These are phyloP conservation scores for Fraxinus greggii DNA, from an alignment of 305 asterid genomes.

Conservation along the genomic window DNA sequence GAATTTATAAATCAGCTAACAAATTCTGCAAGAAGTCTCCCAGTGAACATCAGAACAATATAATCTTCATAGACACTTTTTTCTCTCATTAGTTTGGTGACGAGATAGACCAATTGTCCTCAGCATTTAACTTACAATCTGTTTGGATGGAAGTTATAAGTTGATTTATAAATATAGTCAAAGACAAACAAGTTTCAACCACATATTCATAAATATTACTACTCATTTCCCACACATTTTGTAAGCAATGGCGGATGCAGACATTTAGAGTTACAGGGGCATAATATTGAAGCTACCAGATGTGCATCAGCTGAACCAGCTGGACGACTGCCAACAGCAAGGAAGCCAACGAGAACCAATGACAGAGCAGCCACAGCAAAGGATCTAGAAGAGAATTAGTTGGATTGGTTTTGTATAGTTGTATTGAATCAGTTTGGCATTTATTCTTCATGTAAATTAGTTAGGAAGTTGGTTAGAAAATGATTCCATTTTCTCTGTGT, in stretches of 20 bases:
- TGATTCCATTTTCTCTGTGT: too few species aligned
- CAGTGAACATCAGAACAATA: not conserved
- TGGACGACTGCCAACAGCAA: too few species aligned
- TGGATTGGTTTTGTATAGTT: too few species aligned
- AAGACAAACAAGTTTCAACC: not conserved
- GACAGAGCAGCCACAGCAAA: too few species aligned
- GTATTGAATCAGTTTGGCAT: too few species aligned
- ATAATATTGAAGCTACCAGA: too few species aligned
- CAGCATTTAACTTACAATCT: not conserved
- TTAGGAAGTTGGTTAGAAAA: too few species aligned
- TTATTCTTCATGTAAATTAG: too few species aligned
- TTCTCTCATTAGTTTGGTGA: not conserved
- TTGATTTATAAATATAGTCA: not conserved
- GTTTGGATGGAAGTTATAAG: not conserved
- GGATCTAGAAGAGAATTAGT: too few species aligned
- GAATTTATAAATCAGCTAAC: constrained; percentile 14
- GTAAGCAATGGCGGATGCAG: not conserved
- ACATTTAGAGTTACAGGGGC: not conserved
- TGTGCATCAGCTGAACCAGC: too few species aligned
- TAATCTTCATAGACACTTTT: not conserved
- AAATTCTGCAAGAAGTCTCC: not conserved
- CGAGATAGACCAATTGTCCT: not conserved
- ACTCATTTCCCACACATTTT: not conserved
- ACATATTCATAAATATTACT: not conserved
- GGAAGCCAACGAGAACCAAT: too few species aligned